Base-by-base conservation (phyloP, 2,329 filamentous ascomycete genomes). In the Calonectria honghensis region DNA sequence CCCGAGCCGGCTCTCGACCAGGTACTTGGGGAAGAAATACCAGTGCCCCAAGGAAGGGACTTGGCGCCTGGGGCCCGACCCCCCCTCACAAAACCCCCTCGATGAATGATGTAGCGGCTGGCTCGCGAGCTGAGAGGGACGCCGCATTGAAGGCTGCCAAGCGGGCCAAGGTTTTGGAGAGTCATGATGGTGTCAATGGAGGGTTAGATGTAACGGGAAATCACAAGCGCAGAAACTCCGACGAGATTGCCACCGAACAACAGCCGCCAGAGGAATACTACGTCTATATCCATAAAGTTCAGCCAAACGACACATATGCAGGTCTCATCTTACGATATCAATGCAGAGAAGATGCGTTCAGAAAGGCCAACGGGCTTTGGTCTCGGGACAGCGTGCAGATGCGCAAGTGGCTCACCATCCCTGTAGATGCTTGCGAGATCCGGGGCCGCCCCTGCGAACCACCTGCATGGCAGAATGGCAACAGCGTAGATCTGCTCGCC, bases 311-410 rank as follows among this genome's bases (percentile, higher is more conserved):
- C 85, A 98, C 96, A 2, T 93, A 98, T 79, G 96, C 96, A 1
- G 96, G 97, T 3, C 93, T 99, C 66, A 94, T 97, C 68, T 93
- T 99, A 77, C 94, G 93, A 80, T 99, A 97, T 85, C 94, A 95
- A 80, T 98, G 96, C 83, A 92, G 94, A 76, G 93, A 96, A 71
- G 94, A 96, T 63, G 90, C 94, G 2, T 93, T 99, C 78, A 91
- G 95, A 73, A 97, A 95, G 83, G 93, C 95, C 50, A 99, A 99
- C 83, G 92, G 97, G 14, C 92, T 99, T 81, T 99, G 97, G 97
- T 95, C 96, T 9, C 95, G 96, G 77, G 97, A 98, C 82, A 95
- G 92, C 76, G 94, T 98, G 45, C 96, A 98, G 83, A 92, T 93
- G 63, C 93, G 96, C 73, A 95, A 95, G 81, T 93, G 92, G 77